These are phyloP conservation scores for Aspergillus tubingensis DNA, from an alignment of 2,329 filamentous ascomycete species.

Conservation along the genomic window DNA sequence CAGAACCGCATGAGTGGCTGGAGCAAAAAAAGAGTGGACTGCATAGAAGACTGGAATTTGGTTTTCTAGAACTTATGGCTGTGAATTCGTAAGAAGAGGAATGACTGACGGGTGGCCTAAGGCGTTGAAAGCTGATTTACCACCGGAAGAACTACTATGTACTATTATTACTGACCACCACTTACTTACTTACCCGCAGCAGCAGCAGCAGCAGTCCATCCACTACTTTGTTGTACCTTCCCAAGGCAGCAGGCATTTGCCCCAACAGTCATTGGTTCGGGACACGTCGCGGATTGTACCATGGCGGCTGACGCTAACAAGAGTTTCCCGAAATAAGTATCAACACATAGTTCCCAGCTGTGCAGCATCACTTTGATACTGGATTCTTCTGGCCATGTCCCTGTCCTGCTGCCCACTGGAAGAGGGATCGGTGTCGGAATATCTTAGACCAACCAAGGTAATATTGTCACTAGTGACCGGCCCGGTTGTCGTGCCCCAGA, in stretches of 20 bases:
- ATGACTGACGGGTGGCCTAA: not conserved
- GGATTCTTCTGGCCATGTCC: not conserved
- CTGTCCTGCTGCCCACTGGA: not conserved
- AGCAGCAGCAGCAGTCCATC: too few species aligned
- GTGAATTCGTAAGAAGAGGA: constrained; percentile 6
- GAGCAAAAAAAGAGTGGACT: constrained; percentile 10
- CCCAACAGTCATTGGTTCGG: not conserved
- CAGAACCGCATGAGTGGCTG: constrained; percentile 16
- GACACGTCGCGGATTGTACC: constrained; percentile 1
- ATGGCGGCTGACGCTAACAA: not conserved
- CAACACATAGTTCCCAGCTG: not conserved
- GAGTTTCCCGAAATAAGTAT: constrained; percentile 2
- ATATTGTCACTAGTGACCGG: constrained; percentile 14
- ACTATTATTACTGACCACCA: not conserved
- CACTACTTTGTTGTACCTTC: too few species aligned
- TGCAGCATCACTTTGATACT: not conserved
- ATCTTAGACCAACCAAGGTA: constrained; percentile 7
- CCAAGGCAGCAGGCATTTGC: constrained; percentile 7
- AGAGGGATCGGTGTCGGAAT: constrained; percentile 12
- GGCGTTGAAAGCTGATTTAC: not conserved
- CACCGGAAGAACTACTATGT: not conserved
- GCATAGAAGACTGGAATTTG: constrained; percentile 24
- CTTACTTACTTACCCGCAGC: not conserved
- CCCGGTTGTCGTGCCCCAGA: constrained; percentile 24
- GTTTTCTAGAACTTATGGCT: constrained; percentile 24